Base-by-base conservation (phyloP, 768 basidiomycete species). In the Gymnopilus junonius region DNA sequence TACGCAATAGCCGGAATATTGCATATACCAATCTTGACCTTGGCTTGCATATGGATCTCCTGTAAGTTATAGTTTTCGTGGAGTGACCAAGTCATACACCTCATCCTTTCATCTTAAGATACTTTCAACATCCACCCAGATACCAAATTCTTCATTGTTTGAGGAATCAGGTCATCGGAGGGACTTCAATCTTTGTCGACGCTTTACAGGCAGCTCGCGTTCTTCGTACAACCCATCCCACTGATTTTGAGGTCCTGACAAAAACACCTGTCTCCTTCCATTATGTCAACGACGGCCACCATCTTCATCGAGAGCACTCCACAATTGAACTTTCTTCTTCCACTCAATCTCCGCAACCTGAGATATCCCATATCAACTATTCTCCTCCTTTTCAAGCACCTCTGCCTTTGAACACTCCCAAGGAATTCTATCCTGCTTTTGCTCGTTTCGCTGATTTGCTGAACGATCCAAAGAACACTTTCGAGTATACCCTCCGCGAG, bases 331-430 rank as follows among this genome's bases (percentile, higher is more conserved):
- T 94, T 46, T 77, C 79, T 15, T 56, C 68, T 27, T 58, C 61
- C 55, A 60, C 72, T 25, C 42, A 65, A 27, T 34, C 59, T 12
- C 50, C 65, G 25, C 53, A 55, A 37, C 70, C 67, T 25, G 71
- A 69, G 8, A 83, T 97, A 67, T 75, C 78, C 45, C 83, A 90
- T 63, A 84, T 98, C 70, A 98, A 95, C 76, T 98, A 97, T 75
- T 91, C 92, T 1, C 97, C 97, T 0, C 96, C 95, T 0, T 99
- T 98, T 83, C 95, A 97, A 77, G 95, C 91, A 0, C 90, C 93
- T 0, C 80, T 95, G 8, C 79, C 83, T 0, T 71, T 83, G 20
- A 70, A 76, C 32, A 88, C 89, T 3, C 84, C 88, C 0, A 63
- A 71, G 6, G 74, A 74, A 32, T 90, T 93, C 68, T 92, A 89